Evolutionary conservation across 148 eudicot genomes (phyloP).

Genomic region (Chenopodium quinoa): DNA sequence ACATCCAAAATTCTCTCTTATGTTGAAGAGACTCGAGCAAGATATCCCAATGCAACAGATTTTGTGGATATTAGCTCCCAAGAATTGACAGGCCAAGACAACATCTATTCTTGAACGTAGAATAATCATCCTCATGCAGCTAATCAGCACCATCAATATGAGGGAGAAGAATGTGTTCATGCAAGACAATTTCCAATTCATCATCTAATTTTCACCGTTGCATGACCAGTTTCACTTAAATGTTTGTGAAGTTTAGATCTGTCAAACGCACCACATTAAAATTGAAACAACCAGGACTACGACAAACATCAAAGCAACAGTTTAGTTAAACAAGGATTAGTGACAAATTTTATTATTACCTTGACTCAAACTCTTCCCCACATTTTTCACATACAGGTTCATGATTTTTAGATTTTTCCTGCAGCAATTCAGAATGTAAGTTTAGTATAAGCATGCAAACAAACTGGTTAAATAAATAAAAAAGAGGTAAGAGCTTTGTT

Average conservation of each 20-base stretch:
- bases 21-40: not conserved
- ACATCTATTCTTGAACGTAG: not conserved
- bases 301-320: not conserved
- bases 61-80: not conserved
- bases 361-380: slow-evolving; percentile 81
- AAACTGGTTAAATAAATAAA: too few relatives aligned
- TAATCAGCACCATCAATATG: not conserved
- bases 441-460: not conserved
- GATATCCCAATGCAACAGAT: not conserved
- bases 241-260: slow-evolving; percentile 82
- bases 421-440: slow-evolving; percentile 13
- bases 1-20: not conserved
- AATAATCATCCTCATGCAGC: not conserved
- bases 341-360: slow-evolving; percentile 36
- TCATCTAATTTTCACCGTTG: slow-evolving; percentile 59
- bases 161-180: not conserved
- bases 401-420: slow-evolving; percentile 56
- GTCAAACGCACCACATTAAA: slow-evolving; percentile 20
- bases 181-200: not conserved
- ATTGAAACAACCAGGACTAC: not conserved
- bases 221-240: slow-evolving; percentile 84
- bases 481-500: not conserved
- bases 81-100: not conserved
- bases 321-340: not conserved
- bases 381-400: slow-evolving; percentile 68